phyloP scores from a whole-genome alignment of 1,284 basidiomycete genomes.

The Hemileia vastatrix region DNA sequence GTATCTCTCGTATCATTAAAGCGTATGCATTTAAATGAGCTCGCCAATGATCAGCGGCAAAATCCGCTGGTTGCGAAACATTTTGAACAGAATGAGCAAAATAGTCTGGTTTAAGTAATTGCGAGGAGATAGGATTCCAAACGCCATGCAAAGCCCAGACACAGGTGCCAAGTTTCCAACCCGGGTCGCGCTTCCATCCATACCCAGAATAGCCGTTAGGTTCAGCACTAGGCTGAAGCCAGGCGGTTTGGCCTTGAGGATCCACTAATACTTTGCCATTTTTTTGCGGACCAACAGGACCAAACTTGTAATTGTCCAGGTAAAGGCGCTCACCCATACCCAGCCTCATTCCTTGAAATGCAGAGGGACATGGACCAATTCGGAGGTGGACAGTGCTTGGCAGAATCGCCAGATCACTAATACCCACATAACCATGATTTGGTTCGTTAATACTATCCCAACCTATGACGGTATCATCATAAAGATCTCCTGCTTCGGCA shows the following conservation, averaged over 20 bases:
- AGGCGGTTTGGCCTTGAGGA: conserved; percentile 57
- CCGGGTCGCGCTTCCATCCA: conserved; percentile 67
- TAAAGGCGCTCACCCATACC: conserved; percentile 78
- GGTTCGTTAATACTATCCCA: conserved; percentile 98
- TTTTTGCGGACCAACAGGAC: conserved; percentile 64
- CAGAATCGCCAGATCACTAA: conserved; percentile 50
- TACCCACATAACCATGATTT: conserved; percentile 72
- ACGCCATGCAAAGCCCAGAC: conserved; percentile 85
- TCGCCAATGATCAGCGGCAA: conserved; percentile 72
- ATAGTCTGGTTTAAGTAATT: conserved; percentile 65
- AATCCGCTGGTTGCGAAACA: conserved; percentile 51
- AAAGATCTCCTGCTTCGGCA: conserved; percentile 58
- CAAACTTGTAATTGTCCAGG: conserved; percentile 77
- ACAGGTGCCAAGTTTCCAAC: conserved; percentile 76
- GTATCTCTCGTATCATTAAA: conserved; percentile 57
- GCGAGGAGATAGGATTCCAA: conserved; percentile 66
- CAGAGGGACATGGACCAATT: conserved; percentile 71
- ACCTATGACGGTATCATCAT: conserved; percentile 80
- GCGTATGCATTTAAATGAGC: conserved; percentile 64
- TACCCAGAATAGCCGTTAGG: conserved; percentile 46
- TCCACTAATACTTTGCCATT: conserved; percentile 68
- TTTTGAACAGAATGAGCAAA: conserved; percentile 49
- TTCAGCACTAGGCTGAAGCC: conserved; percentile 35
- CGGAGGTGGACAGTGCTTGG: conserved; percentile 48
- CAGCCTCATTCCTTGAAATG: conserved; percentile 69